Percentiles rank a stretch among this genome's conserved stretches.
phyloP scores from a whole-genome alignment of 441 rosid genomes.

The Adansonia grandidieri region DNA sequence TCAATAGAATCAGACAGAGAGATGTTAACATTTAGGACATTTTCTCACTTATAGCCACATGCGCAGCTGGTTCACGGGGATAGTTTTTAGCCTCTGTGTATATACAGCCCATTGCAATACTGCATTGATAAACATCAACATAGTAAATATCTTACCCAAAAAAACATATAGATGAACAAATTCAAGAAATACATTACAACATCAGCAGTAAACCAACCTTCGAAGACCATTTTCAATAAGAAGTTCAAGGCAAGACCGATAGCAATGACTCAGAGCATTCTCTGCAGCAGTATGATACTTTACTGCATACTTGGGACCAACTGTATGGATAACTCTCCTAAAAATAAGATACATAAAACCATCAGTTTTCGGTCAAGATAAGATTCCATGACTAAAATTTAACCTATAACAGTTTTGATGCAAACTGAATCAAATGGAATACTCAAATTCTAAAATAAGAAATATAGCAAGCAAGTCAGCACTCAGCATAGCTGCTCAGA shows the following conservation, averaged over 20 bases:
- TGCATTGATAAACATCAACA: slow-evolving; percentile 44
- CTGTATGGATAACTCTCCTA: slow-evolving; percentile 98
- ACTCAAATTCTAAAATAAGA: background rate
- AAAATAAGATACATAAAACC: slow-evolving; percentile 24
- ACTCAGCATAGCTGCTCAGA: background rate
- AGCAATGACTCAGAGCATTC: slow-evolving; percentile 98
- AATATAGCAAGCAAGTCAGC: background rate
- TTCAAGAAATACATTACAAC: slow-evolving; percentile 21
- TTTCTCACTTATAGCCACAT: slow-evolving; percentile 93
- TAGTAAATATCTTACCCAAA: slow-evolving; percentile 37
- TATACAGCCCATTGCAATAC: slow-evolving; percentile 97
- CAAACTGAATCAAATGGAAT: slow-evolving; percentile 18
- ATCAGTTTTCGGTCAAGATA: slow-evolving; percentile 23
- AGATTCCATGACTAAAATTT: slow-evolving; percentile 6
- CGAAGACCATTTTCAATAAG: slow-evolving; percentile 86
- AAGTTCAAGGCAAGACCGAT: slow-evolving; percentile 93
- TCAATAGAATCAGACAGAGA: slow-evolving; percentile 15
- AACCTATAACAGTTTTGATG: background rate
- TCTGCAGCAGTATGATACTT: slow-evolving; percentile 99
- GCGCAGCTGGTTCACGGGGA: slow-evolving; percentile 99
- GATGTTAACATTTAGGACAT: slow-evolving; percentile 28
- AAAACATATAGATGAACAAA: slow-evolving; percentile 15
- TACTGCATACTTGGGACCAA: slow-evolving; percentile 98
- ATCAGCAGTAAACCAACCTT: slow-evolving; percentile 52
- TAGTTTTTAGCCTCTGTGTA: slow-evolving; percentile 93